Evolutionary conservation across 768 basidiomycete genomes (phyloP), one percentile per base, ranked within the genome.

Genomic region (Boletus barrowsii): DNA sequence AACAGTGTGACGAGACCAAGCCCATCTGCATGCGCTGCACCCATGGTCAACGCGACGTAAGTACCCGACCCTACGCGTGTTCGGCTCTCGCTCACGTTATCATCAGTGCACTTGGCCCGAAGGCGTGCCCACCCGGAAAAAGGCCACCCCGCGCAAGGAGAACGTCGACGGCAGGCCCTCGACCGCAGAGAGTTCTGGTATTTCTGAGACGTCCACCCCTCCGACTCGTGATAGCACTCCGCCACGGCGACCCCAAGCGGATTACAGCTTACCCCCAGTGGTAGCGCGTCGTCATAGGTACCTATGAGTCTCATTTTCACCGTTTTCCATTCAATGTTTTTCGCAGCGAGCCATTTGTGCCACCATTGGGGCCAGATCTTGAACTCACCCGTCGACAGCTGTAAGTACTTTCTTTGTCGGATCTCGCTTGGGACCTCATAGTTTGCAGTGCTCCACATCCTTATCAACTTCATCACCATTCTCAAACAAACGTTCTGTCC

Each of bases 1-100:
- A 54, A 15, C 59, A 93, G 88, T 98, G 94, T 71, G 94, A 95
- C 69, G 94, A 98, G 73, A 81, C 81, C 13, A 90, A 93, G 68
- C 94, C 93, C 51, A 81, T 79, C 53, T 96, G 93, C 74, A 83
- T 84, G 76, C 83, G 92, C 35, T 96, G 93, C 63, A 82, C 84
- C 24, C 90, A 91, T 70, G 87, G 89, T 10, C 88, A 92, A 63
- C 79, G 91, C 70, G 88, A 92, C 62, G 90, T 90, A 70, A 49
- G 83, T 44, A 14, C 18, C 40, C 22, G 0, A 35, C 46, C 26
- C 47, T 36, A 45, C 30, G 46, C 22, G 24, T 54, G 26, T 51
- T 58, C 39, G 37, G 47, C 53, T 48, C 57, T 47, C 48, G 47
- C 59, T 66, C 33, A 56, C 51, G 42, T 42, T 39, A 8, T 30